Evolutionary conservation across 2,329 filamentous ascomycete genomes (phyloP), one percentile per base, ranked within the genome.

Genomic region (Penicillium sp.): DNA sequence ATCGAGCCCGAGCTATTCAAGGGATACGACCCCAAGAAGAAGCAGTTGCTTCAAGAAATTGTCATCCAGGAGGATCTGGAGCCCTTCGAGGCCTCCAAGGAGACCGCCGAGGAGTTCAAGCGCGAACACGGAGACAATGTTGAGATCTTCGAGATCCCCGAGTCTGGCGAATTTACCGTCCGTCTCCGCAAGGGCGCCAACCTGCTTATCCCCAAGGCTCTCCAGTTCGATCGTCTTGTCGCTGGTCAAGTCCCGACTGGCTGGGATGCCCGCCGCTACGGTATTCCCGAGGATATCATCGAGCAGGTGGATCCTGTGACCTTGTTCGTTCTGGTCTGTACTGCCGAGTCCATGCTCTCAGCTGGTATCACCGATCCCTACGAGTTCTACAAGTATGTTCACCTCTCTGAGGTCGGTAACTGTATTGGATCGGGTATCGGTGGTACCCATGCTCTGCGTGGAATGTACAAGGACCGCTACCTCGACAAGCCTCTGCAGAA

Each of bases 321-420:
- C 1, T 83, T 99, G 47, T 99, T 90, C 72, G 90, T 97, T 27
- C 88, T 99, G 44, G 92, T 97, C 45, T 95, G 90, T 51, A 96
- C 92, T 46, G 91, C 89, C 1, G 95, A 99, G 76, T 87, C 92
- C 56, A 87, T 99, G 7, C 83, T 99, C 49, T 89, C 91, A 27
- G 89, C 90, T 60, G 94, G 94, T 86, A 93, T 99, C 74, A 97
- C 94, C 25, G 95, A 99, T 72, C 95, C 94, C 20, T 99, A 97
- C 72, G 94, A 99, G 79, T 97, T 99, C 80, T 99, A 99, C 85
- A 92, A 97, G 81, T 99, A 99, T 69, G 92, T 99, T 60, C 94
- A 99, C 75, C 86, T 99, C 58, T 97, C 94, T 7, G 90, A 99
- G 73, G 90, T 99, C 49, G 94, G 94, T 75, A 99, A 99, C 83